Conservation (phyloP, 129 eudicot genomes). For the Centella asiatica region DNA sequence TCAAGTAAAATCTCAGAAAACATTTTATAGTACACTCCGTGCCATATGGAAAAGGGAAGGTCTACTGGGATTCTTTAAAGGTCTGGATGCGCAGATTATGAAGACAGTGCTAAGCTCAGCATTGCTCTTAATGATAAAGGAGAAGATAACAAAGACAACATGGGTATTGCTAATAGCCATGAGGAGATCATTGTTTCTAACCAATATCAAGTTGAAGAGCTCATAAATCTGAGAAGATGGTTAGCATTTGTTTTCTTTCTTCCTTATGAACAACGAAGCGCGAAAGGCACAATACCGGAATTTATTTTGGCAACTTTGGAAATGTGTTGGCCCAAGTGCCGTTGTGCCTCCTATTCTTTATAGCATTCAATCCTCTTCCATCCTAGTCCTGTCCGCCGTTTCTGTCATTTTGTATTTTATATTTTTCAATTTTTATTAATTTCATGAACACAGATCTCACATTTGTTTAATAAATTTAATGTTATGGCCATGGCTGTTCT, state of each 20-base stretch:
- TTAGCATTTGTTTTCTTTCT: not conserved
- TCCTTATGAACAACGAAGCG: slow-evolving; percentile 2
- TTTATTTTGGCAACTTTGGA: not conserved
- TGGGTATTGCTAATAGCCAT: slow-evolving; percentile 82
- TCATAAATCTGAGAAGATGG: slow-evolving; percentile 13
- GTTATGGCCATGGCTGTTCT: not conserved
- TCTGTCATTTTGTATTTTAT: not conserved
- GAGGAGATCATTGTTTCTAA: slow-evolving; percentile 38
- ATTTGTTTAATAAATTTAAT: not conserved
- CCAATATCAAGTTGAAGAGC: slow-evolving; percentile 57
- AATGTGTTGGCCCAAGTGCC: too few relatives aligned
- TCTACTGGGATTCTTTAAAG: slow-evolving; percentile 71
- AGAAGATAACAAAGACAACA: slow-evolving; percentile 83
- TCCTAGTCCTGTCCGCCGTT: too few relatives aligned
- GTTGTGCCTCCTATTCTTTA: too few relatives aligned
- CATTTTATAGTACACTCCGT: slow-evolving; percentile 42
- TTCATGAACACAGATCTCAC: not conserved
- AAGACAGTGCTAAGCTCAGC: slow-evolving; percentile 93
- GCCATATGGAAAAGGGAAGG: slow-evolving; percentile 90
- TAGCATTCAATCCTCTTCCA: too few relatives aligned
- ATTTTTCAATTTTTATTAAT: not conserved
- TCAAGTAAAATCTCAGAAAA: slow-evolving; percentile 43
- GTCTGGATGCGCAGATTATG: slow-evolving; percentile 81
- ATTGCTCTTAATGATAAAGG: slow-evolving; percentile 87
- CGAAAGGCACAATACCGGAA: not conserved